Base-by-base conservation (phyloP, 2,329 filamentous ascomycete genomes). In the Esteya vermicola region DNA sequence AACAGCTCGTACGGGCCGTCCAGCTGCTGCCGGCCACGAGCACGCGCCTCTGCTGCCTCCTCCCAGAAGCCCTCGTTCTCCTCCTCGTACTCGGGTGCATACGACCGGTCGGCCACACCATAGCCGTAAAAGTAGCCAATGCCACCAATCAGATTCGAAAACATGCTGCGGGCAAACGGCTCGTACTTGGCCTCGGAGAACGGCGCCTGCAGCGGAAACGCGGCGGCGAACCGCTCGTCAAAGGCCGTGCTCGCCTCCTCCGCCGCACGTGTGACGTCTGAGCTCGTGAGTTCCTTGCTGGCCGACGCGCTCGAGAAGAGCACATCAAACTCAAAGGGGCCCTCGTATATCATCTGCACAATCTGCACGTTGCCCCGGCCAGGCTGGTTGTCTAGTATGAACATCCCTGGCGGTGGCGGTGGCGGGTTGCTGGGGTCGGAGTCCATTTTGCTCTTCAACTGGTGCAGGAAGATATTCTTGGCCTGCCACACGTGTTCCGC, bases 41-140 rank as follows among this genome's bases (percentile, higher is more conserved):
- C 71, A 43, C 85, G 73, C 5, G 88, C 89, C 52, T 81, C 79
- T 3, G 81, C 86, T 16, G 91, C 77, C 49, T 93, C 88, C 54
- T 91, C 80, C 88, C 89, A 95, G 61, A 96, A 96, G 0, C 84
- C 82, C 59, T 96, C 91, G 43, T 85, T 84, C 48, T 93, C 85
- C 61, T 98, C 91, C 10, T 94, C 85, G 50, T 96, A 96, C 52
- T 93, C 89, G 9, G 80, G 65, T n/a, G 85, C 85, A 52, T 89
- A 84, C 1, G 88, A 94, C 28, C 86, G 80, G 55, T 98, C 91
- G 39, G 94, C 83, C 19, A 95, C 63, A 26, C 85, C 81, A 43
- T 91, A 72, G 31, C 91, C 91, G 52, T 93, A 74, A 63, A 98
- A 98, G 61, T 93, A 96, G 9, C 91, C 91, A 50, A 96, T 85